A percentile compares a stretch with the other conserved stretches of the same genome.
These are phyloP conservation scores for Xylaria curta DNA, from an alignment of 495 filamentous ascomycete genomes.

Conservation along the genomic window DNA sequence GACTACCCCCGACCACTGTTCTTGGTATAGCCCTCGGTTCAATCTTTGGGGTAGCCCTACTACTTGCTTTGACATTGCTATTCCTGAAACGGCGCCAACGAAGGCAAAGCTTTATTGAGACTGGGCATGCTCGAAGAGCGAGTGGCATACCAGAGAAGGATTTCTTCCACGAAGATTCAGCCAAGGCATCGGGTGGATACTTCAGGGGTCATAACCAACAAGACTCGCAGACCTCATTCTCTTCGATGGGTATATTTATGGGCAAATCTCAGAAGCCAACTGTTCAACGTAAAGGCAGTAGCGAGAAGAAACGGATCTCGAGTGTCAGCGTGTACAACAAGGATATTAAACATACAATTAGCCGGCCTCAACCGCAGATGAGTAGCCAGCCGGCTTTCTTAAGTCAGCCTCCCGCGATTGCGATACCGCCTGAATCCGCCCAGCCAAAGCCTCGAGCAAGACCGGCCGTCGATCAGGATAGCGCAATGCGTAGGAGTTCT, in stretches of 20 bases:
- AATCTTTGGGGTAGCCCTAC: constrained; percentile 70
- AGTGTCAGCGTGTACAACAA: constrained; percentile 55
- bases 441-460: constrained; percentile 47
- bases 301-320: constrained; percentile 49
- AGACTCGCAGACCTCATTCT: constrained; percentile 57
- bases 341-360: constrained; percentile 61
- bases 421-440: constrained; percentile 46
- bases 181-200: constrained; percentile 50
- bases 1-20: constrained; percentile 61
- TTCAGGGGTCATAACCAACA: constrained; percentile 55
- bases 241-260: constrained; percentile 64
- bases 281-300: constrained; percentile 53
- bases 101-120: constrained; percentile 52
- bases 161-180: constrained; percentile 61
- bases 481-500: constrained; percentile 57
- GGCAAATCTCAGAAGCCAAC: constrained; percentile 52
- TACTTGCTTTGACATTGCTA: constrained; percentile 73
- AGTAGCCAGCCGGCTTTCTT: constrained; percentile 35
- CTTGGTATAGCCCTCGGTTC: constrained; percentile 82
- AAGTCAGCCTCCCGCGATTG: constrained; percentile 46
- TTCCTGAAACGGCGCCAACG: constrained; percentile 66
- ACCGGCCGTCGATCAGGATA: constrained; percentile 33
- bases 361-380: constrained; percentile 57
- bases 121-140: constrained; percentile 55
- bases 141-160: constrained; percentile 61